Evolutionary conservation across 257 asterid species (phyloP), one percentile per base, ranked within the genome.

Genomic region (Capsicum baccatum): DNA sequence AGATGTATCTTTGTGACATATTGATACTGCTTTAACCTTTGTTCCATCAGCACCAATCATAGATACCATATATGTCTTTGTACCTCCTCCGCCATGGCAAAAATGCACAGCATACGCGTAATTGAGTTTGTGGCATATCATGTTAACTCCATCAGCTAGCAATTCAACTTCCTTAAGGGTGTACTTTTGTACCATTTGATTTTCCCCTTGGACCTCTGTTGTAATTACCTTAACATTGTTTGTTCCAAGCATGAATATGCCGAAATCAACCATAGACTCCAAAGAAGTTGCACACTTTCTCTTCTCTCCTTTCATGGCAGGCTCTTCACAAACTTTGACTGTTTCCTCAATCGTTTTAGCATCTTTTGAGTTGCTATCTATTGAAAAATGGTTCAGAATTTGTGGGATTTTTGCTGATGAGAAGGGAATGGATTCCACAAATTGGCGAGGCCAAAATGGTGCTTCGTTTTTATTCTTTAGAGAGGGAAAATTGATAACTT

Each of bases 371-470:
- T 55, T 66, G 14, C 83, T 81, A 8, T 79, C 35, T 26, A 85
- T 85, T 1, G 84, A 85, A 3, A 83, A 84, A 62, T 71, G 26
- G 35, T 64, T 84, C 0, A 81, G 17, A 68, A 84, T 82, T 58
- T 86, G 85, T 1, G 79, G 86, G 56, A 82, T 16, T 85, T 70
- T 83, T 9, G 44, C 8, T 0, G 87, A 79, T 3, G 87, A 60
- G 80, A 86, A 86, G 70, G 83, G 89, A 54, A 82, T 84, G 10
- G 87, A 66, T 33, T 85, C 81, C 5, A 80, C 87, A 15, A 63
- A 52, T 60, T 55, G 21, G 9, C 87, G 87, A n/a, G 92, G 91
- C 74, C 76, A 74, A 80, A 73, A 85, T 12, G 33, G 58, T 47
- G 67, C 86, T 17, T 17, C 52, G 73, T 39, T 39, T 19, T 5